Conservation (phyloP, 352 stramenopile species). For the Globisporangium paroecandrum region DNA sequence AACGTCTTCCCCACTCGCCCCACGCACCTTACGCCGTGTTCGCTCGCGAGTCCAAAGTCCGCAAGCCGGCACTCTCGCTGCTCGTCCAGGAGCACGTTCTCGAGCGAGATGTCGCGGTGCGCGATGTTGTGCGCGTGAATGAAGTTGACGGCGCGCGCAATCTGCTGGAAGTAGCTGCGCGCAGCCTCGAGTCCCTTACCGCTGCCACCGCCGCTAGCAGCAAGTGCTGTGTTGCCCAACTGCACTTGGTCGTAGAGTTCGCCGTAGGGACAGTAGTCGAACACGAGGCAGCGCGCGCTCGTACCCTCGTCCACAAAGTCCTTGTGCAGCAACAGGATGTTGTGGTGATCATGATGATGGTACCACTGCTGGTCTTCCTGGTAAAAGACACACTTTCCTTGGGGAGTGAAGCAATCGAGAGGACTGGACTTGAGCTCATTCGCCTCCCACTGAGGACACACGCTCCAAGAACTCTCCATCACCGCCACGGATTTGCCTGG, state of each 20-base stretch:
- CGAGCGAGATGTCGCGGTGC: constrained; percentile 62
- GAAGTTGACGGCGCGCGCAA: constrained; percentile 41
- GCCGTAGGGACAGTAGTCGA: constrained; percentile 58
- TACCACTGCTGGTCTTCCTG: background rate
- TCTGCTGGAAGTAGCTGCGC: constrained; percentile 42
- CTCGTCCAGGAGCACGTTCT: constrained; percentile 62
- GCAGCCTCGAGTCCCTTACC: constrained; percentile 23
- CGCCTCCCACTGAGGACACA: constrained; percentile 24
- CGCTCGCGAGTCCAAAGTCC: constrained; percentile 57
- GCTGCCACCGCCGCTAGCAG: background rate
- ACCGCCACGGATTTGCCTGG: background rate
- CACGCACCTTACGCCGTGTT: constrained; percentile 28
- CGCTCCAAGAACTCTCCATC: constrained; percentile 16
- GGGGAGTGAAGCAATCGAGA: too few species aligned
- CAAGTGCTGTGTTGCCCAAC: background rate
- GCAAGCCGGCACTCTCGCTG: constrained; percentile 37
- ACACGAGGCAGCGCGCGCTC: constrained; percentile 51
- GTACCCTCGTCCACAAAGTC: constrained; percentile 49
- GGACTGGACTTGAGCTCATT: constrained; percentile 2
- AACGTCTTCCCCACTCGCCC: constrained; percentile 56
- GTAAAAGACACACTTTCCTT: too few species aligned
- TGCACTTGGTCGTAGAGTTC: constrained; percentile 49
- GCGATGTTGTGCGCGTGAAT: constrained; percentile 51
- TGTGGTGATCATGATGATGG: constrained; percentile 14
- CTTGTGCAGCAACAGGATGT: constrained; percentile 41